A percentile compares a stretch with the other conserved stretches of the same genome.
Evolutionary conservation across 768 basidiomycete genomes (phyloP).

Genomic region (Suillus brevipes): DNA sequence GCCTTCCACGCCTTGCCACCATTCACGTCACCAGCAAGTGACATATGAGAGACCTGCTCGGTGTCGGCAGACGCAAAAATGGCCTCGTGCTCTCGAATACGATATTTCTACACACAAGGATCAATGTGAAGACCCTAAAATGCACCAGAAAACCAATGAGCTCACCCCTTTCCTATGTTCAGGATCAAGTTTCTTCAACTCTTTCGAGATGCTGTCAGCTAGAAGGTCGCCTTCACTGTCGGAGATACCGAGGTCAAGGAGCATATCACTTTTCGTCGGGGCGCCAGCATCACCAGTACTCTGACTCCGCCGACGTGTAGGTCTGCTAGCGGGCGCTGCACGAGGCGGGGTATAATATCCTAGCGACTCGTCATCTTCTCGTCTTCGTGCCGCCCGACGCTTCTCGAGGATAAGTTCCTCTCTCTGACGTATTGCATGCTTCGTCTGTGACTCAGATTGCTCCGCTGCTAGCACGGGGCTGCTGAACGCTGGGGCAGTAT

Average conservation of each 20-base stretch:
- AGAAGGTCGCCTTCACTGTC: slow-evolving; percentile 55
- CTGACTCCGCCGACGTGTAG: slow-evolving; percentile 67
- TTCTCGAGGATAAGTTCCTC: slow-evolving; percentile 74
- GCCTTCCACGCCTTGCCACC: slow-evolving; percentile 82
- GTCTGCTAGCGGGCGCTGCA: slow-evolving; percentile 40
- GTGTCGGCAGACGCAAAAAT: slow-evolving; percentile 80
- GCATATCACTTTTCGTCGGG: slow-evolving; percentile 31
- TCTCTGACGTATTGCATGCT: slow-evolving; percentile 63
- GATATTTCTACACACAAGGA: slow-evolving; percentile 62
- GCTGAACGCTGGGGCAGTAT: slow-evolving; percentile 31
- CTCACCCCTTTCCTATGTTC: slow-evolving; percentile 29
- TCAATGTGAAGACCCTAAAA: slow-evolving; percentile 10
- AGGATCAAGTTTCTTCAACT: slow-evolving; percentile 59
- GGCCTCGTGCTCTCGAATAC: slow-evolving; percentile 74
- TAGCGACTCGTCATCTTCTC: slow-evolving; percentile 49
- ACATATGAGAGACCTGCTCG: slow-evolving; percentile 70
- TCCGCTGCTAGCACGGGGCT: slow-evolving; percentile 33
- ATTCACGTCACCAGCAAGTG: slow-evolving; percentile 80
- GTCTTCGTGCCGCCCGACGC: slow-evolving; percentile 58
- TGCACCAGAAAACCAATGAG: slow-evolving; percentile 8
- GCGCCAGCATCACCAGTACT: slow-evolving; percentile 75
- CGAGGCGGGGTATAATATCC: slow-evolving; percentile 36
- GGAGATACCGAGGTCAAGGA: slow-evolving; percentile 39
- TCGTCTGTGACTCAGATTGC: slow-evolving; percentile 48
- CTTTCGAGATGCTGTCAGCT: slow-evolving; percentile 70